Base-by-base conservation (phyloP, 179 eudicot genomes). In the Gypsophila paniculata region DNA sequence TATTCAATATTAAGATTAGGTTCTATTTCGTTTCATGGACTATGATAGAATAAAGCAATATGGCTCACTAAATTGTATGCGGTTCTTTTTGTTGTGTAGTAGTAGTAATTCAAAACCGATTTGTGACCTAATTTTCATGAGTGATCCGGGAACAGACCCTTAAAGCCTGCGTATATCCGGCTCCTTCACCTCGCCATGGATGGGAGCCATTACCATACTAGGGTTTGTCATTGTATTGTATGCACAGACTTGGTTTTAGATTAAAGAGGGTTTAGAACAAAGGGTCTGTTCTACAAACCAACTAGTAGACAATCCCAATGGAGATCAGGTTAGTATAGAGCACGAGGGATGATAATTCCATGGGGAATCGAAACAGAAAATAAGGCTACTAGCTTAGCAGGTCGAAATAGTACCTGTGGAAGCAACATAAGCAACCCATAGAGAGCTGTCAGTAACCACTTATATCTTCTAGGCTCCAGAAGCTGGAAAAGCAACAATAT, bases 391-490 rank as follows among this genome's bases (percentile, higher is more conserved):
- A 13, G 26, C 38, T 32, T 8, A 8, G 5, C 23, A 58, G 11
- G 48, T 65, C 13, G 63, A 76, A 65, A 49, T 2, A 15, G 14
- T 83, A 86, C 98, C 98, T 92, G 98, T 9, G 98, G 98, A 75
- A 92, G 94, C 75, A 95, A 76, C 97, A 92, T 92, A 60, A 92
- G 90, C 76, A 95, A 90, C 79, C 99, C 99, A 78, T 95, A 92
- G 61, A 95, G 85, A 55, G 93, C 84, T 85, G 90, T 95, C 69
- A 95, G 81, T 76, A 95, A 75, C 93, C 93, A 92, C 58, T 75
- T 86, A 78, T 88, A 86, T 77, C 90, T 90, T 81, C 90, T 89
- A 75, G 99, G 99, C 85, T 95, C 98, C 81, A 92, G 88, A 76
- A 92, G 94, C 98, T 92, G 88, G 81, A 90, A 62, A 76, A 68